Evolutionary conservation across 1,139 yeast species (phyloP).

Genomic region (Starmera stellimalicola): DNA sequence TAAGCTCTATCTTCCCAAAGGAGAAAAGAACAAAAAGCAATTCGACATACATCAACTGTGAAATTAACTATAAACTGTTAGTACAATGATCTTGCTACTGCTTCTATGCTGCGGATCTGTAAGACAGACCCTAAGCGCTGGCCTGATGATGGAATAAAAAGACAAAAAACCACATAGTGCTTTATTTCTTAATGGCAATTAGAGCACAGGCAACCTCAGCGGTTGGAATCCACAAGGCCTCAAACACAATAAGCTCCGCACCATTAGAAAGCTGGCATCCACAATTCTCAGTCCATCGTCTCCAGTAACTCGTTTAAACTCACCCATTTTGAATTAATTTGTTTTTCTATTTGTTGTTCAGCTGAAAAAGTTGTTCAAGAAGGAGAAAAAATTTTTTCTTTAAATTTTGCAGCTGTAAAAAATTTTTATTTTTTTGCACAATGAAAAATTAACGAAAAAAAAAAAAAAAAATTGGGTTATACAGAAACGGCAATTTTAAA

Average conservation of each 20-base stretch:
- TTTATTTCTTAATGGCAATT: too few relatives aligned
- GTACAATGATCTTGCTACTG: too few relatives aligned
- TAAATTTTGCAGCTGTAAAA: not conserved
- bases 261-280: not conserved
- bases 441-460: too few relatives aligned
- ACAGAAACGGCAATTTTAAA: not conserved
- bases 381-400: constrained; percentile 5
- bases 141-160: too few relatives aligned
- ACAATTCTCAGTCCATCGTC: not conserved
- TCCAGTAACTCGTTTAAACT: constrained; percentile 4
- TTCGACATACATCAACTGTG: constrained; percentile 21
- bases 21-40: not conserved
- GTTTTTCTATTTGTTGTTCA: constrained; percentile 4
- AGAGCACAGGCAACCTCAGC: too few relatives aligned
- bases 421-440: not conserved
- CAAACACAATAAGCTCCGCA: too few relatives aligned
- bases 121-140: too few relatives aligned
- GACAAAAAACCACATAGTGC: too few relatives aligned
- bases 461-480: too few relatives aligned
- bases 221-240: too few relatives aligned
- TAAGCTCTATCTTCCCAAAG: not conserved
- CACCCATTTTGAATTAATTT: constrained; percentile 20
- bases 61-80: constrained; percentile 16
- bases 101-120: too few relatives aligned
- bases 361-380: constrained; percentile 4